Base-by-base conservation (phyloP, 768 basidiomycete species). In the Tulasnella sp. region DNA sequence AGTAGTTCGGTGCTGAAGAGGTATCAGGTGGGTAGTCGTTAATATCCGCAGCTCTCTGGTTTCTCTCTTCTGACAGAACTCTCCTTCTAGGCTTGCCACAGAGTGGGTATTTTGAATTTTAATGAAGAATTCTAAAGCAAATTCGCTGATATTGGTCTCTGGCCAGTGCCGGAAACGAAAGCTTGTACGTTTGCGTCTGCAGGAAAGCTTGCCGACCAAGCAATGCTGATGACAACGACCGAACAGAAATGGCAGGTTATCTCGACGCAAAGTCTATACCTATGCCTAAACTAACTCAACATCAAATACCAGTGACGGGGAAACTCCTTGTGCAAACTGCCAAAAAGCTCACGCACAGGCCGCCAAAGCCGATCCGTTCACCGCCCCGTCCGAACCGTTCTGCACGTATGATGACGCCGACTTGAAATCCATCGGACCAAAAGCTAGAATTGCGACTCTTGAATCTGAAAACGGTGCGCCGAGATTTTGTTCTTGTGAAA, bases 341-440 rank as follows among this genome's bases (percentile, higher is more conserved):
- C 48, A 27, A 39, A 77, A 77, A 19, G 40, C 76, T 24, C 76
- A 77, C 39, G 56, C 76, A 21, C 76, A 77, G 39, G 76, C 76
- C 9, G 10, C 71, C 36, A 77, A 77, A 46, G 6, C 46, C 38
- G 58, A 77, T 40, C 31, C 76, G 12, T 10, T 36, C 2, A 68
- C 56, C 19, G 42, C 76, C 18, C 38, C 58, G 12, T 38, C 56
- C 1, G 48, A 36, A n/a, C 76, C 56, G 16, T 9, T 12, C 10
- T 77, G 76, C 42, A 68, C 48, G 2, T 77, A 68, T 42, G 76
- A 77, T 38, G 58, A 62, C 42, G 27, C 56, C n/a, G 58, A 77
- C 62, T 27, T 68, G 31, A 68, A 68, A 36, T 31, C 34, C 14
- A 71, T 36, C 31, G 48, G 39, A 44, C 75, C 34, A 7, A 75